A percentile compares a stretch with the other conserved stretches of the same genome.
Conservation (phyloP, 345 rosid species). For the Corchorus capsularis region DNA sequence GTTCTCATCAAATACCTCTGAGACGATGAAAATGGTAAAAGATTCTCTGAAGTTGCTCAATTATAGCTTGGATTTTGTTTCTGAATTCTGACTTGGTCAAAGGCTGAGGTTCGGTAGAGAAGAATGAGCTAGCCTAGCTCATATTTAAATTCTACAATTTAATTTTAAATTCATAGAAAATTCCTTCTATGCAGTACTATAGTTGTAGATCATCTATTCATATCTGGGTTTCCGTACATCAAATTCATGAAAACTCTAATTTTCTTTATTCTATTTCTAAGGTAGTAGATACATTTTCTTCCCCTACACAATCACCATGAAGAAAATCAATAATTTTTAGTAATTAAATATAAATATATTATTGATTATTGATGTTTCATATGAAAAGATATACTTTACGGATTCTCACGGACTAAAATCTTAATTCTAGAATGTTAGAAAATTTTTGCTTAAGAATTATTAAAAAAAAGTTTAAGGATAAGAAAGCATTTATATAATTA, state of each 20-base stretch:
- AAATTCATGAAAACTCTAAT: background rate
- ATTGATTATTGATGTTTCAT: background rate
- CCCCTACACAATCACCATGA: background rate
- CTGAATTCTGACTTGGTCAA: constrained; percentile 46
- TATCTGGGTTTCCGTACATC: background rate
- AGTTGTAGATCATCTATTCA: no score
- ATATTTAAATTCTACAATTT: background rate
- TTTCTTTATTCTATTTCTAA: background rate
- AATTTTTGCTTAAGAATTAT: background rate
- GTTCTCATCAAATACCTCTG: background rate
- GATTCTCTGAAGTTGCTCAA: constrained; percentile 39
- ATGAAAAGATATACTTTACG: background rate
- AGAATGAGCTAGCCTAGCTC: no score
- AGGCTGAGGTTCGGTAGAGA: constrained; percentile 30
- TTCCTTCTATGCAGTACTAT: background rate
- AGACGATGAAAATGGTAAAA: constrained; percentile 27
- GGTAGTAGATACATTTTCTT: background rate
- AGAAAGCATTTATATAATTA: no score
- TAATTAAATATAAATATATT: no score
- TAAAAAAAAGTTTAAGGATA: background rate
- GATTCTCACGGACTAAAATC: background rate
- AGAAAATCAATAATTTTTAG: background rate
- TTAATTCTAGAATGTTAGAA: background rate
- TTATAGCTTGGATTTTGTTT: constrained; percentile 41
- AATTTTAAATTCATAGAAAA: background rate